phyloP scores from a whole-genome alignment of 768 basidiomycete species.

The Phylloporus sp. region DNA sequence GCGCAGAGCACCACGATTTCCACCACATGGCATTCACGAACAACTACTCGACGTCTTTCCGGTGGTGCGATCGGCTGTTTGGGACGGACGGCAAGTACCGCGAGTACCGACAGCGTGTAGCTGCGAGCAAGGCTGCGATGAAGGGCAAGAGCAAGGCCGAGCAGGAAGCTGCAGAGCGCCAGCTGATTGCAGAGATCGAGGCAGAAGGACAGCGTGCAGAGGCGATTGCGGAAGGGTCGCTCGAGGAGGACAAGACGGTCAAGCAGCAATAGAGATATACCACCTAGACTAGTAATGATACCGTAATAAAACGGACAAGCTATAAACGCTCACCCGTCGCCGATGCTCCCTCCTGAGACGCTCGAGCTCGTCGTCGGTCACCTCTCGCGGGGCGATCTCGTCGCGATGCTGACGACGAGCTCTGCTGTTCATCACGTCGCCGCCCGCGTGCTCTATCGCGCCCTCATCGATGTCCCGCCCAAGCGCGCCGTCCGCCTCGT shows the following conservation, averaged over 20 bases:
- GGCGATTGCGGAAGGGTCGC: conserved; percentile 42
- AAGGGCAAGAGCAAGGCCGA: conserved; percentile 52
- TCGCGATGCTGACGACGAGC: conserved; percentile 21
- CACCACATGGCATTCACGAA: conserved; percentile 96
- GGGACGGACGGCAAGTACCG: conserved; percentile 91
- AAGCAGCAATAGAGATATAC: conserved; percentile 24
- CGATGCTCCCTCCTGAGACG: conserved; percentile 35
- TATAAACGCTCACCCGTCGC: neutral
- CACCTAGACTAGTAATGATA: conserved; percentile 9
- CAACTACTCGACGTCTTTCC: conserved; percentile 91
- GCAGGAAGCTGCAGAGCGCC: conserved; percentile 50
- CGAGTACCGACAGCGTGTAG: conserved; percentile 65
- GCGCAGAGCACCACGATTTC: conserved; percentile 97
- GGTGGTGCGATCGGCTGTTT: conserved; percentile 86
- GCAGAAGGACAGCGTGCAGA: conserved; percentile 69
- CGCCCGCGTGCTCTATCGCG: conserved; percentile 33
- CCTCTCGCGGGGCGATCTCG: conserved; percentile 26
- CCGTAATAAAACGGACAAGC: neutral
- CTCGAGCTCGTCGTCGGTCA: conserved; percentile 30
- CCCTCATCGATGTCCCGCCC: conserved; percentile 33
- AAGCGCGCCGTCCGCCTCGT: conserved; percentile 35
- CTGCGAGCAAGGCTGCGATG: conserved; percentile 54
- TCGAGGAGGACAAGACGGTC: conserved; percentile 13
- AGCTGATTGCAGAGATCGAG: conserved; percentile 65
- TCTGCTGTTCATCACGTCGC: conserved; percentile 26